phyloP scores from a whole-genome alignment of 192 early-diverging fungal species.

The Thamnidium elegans region DNA sequence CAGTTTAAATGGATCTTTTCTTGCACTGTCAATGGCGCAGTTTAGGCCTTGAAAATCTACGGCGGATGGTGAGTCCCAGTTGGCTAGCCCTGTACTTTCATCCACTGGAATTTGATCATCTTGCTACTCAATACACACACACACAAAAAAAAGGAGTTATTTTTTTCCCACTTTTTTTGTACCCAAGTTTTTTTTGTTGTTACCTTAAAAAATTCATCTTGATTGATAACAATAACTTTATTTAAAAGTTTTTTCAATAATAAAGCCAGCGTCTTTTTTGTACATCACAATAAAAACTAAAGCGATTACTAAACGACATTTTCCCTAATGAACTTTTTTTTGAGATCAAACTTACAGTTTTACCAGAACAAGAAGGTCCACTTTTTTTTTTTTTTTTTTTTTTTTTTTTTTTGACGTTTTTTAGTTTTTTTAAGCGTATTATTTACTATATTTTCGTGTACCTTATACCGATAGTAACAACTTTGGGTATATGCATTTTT shows the following conservation, averaged over 20 bases:
- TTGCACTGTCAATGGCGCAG: slow-evolving; percentile 30
- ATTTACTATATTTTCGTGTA: too few species aligned
- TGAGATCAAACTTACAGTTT: slow-evolving; percentile 47
- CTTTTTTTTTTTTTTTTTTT: slow-evolving; percentile 21
- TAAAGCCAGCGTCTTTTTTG: slow-evolving; percentile 48
- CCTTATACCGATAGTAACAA: too few species aligned
- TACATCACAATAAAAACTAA: background rate
- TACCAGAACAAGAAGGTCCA: slow-evolving; percentile 71
- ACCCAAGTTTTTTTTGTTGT: too few species aligned
- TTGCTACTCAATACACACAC: slow-evolving; percentile 26
- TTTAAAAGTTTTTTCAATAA: slow-evolving; percentile 58
- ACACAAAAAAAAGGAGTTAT: background rate
- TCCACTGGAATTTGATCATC: slow-evolving; percentile 64
- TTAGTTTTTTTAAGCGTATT: too few species aligned
- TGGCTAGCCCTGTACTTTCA: slow-evolving; percentile 47
- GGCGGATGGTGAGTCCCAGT: slow-evolving; percentile 79
- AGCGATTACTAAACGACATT: background rate
- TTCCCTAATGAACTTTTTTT: background rate
- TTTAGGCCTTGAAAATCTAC: slow-evolving; percentile 49
- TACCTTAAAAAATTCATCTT: slow-evolving; percentile 72
- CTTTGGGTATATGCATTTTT: too few species aligned
- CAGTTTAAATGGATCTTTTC: slow-evolving; percentile 8
- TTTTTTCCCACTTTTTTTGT: too few species aligned
- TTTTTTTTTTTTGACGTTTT: too few species aligned
- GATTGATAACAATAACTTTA: slow-evolving; percentile 59